A percentile compares a stretch with the other conserved stretches of the same genome.
Conservation (phyloP, 2,329 filamentous ascomycete species). For the Tolypocladium pustulatum region DNA sequence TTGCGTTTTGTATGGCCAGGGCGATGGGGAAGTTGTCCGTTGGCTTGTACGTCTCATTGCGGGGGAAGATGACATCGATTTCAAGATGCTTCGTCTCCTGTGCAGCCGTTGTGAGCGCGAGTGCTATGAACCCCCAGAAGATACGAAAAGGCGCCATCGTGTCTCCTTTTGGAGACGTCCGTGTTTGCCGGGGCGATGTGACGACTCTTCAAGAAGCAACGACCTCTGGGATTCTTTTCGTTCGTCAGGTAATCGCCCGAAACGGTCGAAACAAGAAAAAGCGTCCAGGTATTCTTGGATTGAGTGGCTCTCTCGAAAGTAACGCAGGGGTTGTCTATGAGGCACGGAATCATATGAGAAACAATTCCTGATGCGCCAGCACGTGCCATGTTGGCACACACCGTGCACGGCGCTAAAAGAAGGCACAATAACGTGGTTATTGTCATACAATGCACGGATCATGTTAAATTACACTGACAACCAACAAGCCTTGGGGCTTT, state of each 20-base stretch:
- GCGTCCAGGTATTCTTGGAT: neutral
- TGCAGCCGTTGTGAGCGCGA: neutral
- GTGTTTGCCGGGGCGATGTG: neutral
- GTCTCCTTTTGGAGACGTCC: neutral
- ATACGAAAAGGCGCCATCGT: neutral
- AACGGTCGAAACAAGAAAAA: neutral
- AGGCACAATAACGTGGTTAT: neutral
- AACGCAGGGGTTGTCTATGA: neutral
- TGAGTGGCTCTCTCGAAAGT: neutral
- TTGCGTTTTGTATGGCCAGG: neutral
- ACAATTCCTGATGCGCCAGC: neutral
- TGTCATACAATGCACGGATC: no score
- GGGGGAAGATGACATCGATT: neutral
- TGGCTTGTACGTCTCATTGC: neutral
- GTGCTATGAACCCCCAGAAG: neutral
- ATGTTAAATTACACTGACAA: no score
- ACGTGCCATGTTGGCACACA: neutral
- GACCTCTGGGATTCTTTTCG: neutral
- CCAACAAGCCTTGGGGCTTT: no score
- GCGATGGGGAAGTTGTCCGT: neutral
- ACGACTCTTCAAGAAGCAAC: neutral
- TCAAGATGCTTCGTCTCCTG: neutral
- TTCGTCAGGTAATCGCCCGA: neutral
- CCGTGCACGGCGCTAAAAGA: neutral
- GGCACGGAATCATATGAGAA: neutral